Evolutionary conservation across 2,329 filamentous ascomycete species (phyloP), one percentile per base, ranked within the genome.

Genomic region (Simplicillium aogashimaense): DNA sequence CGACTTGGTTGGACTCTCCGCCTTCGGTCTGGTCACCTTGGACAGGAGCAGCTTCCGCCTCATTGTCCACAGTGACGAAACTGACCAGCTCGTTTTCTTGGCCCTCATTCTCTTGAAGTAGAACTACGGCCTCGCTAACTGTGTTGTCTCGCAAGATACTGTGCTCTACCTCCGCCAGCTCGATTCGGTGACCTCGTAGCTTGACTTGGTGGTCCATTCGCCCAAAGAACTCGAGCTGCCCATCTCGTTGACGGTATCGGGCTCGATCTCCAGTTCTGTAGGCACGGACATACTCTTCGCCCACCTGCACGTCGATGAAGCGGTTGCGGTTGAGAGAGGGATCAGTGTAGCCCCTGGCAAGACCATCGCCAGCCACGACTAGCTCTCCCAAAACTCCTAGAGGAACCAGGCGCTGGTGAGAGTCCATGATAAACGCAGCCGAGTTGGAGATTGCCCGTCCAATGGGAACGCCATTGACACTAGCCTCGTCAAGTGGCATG

Each of bases 111-210:
- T 43, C 12, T 4, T 38, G 37, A 1, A 51, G 3, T 1, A 56
- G 36, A 3, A 43, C 45, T 11, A 40, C 50, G 2, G 50, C 50
- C 18, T 53, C 43, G 7, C 44, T 36, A 10, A 53, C 47, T 6
- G 17, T 4, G 3, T 38, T 33, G 9, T 50, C 39, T 2, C n/a
- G 39, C 14, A 42, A 41, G 2, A 56, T 37, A 2, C 35, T 42
- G 8, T 49, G 44, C 12, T 59, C 55, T 2, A 59, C 49, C 29
- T 59, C 56, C 0, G 41, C 48, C 2, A 52, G 38, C 39, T 60
- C 57, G 18, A 59, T 38, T 3, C 57, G 51, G 9, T 59, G 49
- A 7, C 56, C 55, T 16, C 54, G 49, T 7, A 60, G 44, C 41
- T 59, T 59, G 36, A 56, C 43, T 16, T 57, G 53, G 3, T 36